A percentile compares a stretch with the other conserved stretches of the same genome.
Evolutionary conservation across 345 rosid genomes (phyloP).

Genomic region (Murraya paniculata): DNA sequence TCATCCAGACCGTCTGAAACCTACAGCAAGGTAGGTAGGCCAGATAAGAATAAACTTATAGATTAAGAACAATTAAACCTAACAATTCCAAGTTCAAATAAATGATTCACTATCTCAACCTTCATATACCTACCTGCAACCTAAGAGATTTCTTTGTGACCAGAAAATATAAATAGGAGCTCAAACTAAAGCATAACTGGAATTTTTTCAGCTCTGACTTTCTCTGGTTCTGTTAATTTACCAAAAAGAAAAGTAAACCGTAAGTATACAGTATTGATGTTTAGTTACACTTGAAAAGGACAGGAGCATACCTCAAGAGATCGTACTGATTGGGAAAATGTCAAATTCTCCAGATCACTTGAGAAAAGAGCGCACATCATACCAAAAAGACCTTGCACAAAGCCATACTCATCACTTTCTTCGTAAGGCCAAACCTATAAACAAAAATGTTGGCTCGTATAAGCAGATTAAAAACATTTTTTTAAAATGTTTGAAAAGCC

Average conservation of each 20-base stretch:
- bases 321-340: slow-evolving; percentile 31
- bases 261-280: neutral
- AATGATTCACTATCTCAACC: slow-evolving; percentile 2
- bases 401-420: slow-evolving; percentile 75
- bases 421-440: slow-evolving; percentile 93
- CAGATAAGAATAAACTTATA: neutral
- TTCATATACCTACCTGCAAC: slow-evolving; percentile 55
- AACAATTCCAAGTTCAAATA: neutral
- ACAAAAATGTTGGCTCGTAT: neutral
- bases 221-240: slow-evolving; percentile 45
- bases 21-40: slow-evolving; percentile 35
- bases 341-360: slow-evolving; percentile 29
- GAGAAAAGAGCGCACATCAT: slow-evolving; percentile 74
- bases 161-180: slow-evolving; percentile 75
- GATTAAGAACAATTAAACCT: neutral
- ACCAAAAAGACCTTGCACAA: slow-evolving; percentile 83
- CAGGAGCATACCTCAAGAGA: slow-evolving; percentile 43
- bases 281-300: slow-evolving; percentile 4
- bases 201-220: slow-evolving; percentile 55
- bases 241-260: slow-evolving; percentile 7
- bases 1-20: slow-evolving; percentile 46
- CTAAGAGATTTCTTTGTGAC: slow-evolving; percentile 75
- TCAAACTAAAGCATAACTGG: slow-evolving; percentile 69
- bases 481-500: neutral
- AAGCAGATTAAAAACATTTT: neutral